Base-by-base conservation (phyloP, 1,284 basidiomycete genomes). In the Trametes versicolor region DNA sequence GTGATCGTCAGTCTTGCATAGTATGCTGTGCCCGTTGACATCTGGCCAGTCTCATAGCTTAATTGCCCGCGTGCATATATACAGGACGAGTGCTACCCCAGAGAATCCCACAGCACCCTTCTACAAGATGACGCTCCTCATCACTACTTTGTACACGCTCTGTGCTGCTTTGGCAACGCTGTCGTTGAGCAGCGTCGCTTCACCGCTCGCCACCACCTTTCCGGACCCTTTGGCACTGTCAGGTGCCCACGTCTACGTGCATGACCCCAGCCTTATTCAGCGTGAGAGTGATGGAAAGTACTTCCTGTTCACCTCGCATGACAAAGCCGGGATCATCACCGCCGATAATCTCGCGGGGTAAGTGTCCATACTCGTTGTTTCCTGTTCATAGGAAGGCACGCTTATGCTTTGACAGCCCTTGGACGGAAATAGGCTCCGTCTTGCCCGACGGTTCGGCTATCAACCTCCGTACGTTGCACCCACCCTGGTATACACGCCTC, bases 261-360 rank as follows among this genome's bases (percentile, higher is more conserved):
- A 71, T 32, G 70, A 71, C 41, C 70, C 70, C 7, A 71, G 68
- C 52, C 63, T 71, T 13, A 56, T 70, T 13, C 70, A 68, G 55
- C 68, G 70, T 8, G 45, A 58, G 19, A 67, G 65, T 39, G 69
- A 70, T 43, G 66, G 64, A 41, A 72, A 71, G 53, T 72, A 71
- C 48, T 72, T 68, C 60, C 59, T 70, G 19, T 73, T 71, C 61
- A 70, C 63, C 15, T 67, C 71, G 6, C 67, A 69, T 55, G 60
- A 67, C 58, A 58, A 63, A 34, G 64, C 61, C 4, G 69, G 62
- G 3, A 72, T 70, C 39, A 54, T 70, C 43, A 72, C 69, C 5
- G 65, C 69, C 19, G 64, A 62, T 32, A 49, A 69, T 23, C 60
- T 72, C 2, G 65, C 67, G n/a, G 71, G 71, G 71, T 72, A 58